Evolutionary conservation across 2,329 filamentous ascomycete genomes (phyloP).

Genomic region (Cordyceps farinosa): DNA sequence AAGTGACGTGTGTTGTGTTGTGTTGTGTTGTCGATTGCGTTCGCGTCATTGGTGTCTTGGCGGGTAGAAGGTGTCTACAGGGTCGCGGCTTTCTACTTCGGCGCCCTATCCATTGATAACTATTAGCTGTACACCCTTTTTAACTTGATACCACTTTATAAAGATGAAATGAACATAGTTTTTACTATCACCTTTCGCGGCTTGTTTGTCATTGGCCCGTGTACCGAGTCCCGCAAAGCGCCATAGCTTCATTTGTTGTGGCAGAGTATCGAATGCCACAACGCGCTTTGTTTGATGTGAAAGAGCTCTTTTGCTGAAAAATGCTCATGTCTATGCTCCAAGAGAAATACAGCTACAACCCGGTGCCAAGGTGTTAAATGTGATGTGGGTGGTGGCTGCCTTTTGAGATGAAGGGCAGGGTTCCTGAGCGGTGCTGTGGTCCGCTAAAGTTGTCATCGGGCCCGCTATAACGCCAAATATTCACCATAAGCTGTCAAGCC

Average conservation of each 20-base stretch:
- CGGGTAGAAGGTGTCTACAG: neutral
- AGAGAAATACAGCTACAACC: no score
- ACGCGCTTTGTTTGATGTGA: neutral
- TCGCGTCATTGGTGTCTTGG: neutral
- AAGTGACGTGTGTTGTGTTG: neutral
- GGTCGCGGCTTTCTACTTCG: neutral
- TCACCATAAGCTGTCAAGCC: neutral
- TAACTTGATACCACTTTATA: slow-evolving; percentile 12
- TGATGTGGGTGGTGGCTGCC: neutral
- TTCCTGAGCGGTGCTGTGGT: neutral
- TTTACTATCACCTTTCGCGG: neutral
- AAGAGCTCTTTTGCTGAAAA: no score
- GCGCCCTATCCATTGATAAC: neutral
- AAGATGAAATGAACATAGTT: slow-evolving; percentile 7
- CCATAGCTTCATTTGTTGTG: neutral
- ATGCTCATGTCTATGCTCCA: no score
- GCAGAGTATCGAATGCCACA: neutral
- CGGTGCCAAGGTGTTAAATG: no score
- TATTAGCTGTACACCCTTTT: slow-evolving; percentile 13
- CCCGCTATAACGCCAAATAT: neutral
- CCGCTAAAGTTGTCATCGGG: neutral
- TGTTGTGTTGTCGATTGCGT: slow-evolving; percentile 1
- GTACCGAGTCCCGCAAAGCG: neutral
- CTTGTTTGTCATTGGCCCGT: neutral
- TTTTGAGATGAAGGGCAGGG: neutral